These are phyloP conservation scores for Botrytis porri DNA, from an alignment of 2,329 filamentous ascomycete species.

Conservation along the genomic window DNA sequence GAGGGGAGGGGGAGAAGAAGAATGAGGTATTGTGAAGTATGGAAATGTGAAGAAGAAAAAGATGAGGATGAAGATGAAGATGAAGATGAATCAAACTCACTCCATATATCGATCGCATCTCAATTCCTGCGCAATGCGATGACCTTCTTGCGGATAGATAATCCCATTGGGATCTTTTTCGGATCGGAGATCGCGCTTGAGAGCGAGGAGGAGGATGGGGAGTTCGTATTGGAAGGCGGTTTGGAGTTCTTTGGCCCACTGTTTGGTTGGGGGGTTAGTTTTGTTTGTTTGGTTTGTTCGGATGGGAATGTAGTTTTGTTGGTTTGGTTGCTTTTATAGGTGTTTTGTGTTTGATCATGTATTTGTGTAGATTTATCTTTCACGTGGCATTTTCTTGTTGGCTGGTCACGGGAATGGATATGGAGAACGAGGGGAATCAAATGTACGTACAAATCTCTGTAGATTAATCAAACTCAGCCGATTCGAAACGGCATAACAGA, in stretches of 20 bases:
- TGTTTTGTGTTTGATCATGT: neutral
- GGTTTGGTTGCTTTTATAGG: neutral
- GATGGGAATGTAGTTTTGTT: neutral
- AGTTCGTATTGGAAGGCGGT: slow-evolving; percentile 48
- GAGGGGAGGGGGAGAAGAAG: no score
- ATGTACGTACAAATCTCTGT: slow-evolving; percentile 50
- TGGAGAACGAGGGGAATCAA: neutral
- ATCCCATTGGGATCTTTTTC: slow-evolving; percentile 58
- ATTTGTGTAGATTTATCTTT: neutral
- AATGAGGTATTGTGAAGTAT: neutral
- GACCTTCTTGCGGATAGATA: slow-evolving; percentile 60
- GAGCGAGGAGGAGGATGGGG: slow-evolving; percentile 55
- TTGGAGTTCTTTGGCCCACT: slow-evolving; percentile 59
- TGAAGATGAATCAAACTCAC: slow-evolving; percentile 39
- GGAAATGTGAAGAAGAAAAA: neutral
- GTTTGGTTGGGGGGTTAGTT: slow-evolving; percentile 8
- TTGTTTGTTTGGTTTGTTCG: neutral
- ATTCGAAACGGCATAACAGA: slow-evolving; percentile 62
- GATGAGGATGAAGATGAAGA: no score
- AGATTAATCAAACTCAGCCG: slow-evolving; percentile 57
- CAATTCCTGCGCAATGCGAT: slow-evolving; percentile 55
- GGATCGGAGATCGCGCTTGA: slow-evolving; percentile 58
- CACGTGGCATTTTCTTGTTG: neutral
- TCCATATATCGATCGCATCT: slow-evolving; percentile 62
- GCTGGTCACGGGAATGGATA: neutral